These are phyloP conservation scores for Protomyces gravidus DNA, from an alignment of 1,139 yeast genomes.

Conservation along the genomic window DNA sequence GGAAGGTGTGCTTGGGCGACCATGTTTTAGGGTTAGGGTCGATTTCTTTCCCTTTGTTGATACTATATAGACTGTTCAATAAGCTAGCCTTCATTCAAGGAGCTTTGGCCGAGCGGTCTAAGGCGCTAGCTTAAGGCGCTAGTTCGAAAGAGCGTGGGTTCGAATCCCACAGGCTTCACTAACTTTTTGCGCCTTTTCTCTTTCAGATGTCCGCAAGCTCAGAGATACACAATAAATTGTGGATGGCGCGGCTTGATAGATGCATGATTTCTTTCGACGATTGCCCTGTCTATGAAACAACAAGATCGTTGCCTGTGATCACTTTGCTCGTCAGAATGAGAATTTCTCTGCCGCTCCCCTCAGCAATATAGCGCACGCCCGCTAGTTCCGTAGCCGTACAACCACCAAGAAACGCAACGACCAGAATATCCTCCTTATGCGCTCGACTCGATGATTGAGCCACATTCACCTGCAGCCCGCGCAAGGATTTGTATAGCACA, in stretches of 20 bases:
- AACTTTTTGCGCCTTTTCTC: not conserved
- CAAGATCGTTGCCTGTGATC: conserved; percentile 32
- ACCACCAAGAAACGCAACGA: conserved; percentile 67
- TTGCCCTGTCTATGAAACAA: too few species aligned
- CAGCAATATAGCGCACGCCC: conserved; percentile 56
- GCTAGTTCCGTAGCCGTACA: conserved; percentile 73
- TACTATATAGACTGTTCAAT: too few species aligned
- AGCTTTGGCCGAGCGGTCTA: conserved; percentile 6
- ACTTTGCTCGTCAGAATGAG: conserved; percentile 34
- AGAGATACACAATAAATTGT: too few species aligned
- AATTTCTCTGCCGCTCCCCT: conserved; percentile 35
- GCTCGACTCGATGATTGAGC: conserved; percentile 28
- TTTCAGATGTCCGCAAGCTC: too few species aligned
- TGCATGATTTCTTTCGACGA: too few species aligned
- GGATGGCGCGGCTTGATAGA: too few species aligned
- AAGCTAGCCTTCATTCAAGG: not conserved
- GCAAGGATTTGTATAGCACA: conserved; percentile 39
- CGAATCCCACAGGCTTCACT: conserved; percentile 1
- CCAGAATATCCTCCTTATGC: conserved; percentile 40
- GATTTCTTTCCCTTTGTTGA: too few species aligned
- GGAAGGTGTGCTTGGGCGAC: too few species aligned
- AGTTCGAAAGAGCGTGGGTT: conserved; percentile 3
- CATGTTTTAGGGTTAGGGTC: too few species aligned
- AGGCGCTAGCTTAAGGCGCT: conserved; percentile 5
- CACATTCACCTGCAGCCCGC: conserved; percentile 43